Base-by-base conservation (phyloP, 257 asterid genomes). In the Ocimum tenuiflorum region DNA sequence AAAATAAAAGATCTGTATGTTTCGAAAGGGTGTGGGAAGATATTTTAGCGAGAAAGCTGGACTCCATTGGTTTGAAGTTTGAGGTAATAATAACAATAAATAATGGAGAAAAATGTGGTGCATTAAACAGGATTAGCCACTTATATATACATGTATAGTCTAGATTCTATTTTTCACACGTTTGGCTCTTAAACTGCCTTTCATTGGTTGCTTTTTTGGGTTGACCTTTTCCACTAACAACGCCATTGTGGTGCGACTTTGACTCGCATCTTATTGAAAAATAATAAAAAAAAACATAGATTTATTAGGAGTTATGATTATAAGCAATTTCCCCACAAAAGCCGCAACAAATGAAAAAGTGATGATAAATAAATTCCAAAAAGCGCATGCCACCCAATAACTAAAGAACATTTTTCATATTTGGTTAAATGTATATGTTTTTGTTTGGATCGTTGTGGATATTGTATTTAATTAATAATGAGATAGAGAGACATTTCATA, bases 181-280 rank as follows among this genome's bases (percentile, higher is more conserved):
- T 41, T 42, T 53, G 43, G 52, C 65, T 67, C 69, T 60, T n/a
- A n/a, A n/a, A n/a, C n/a, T n/a, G n/a, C 23, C n/a, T 67, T n/a
- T n/a, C 8, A 60, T 51, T 60, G 71, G 74, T 7, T 45, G 38
- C 57, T 22, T 61, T 70, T 50, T 69, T 8, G 15, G 65, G 74
- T 53, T 67, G 74, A 52, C 70, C 35, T 59, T 58, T 27, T 22
- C 71, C 71, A 65, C 67, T 61, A 19, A 36, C 38, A 35, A 60
- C 1, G 8, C 8, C 2, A 20, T 43, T 59, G 11, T 59, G 45
- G 39, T 52, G 70, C 41, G 69, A 62, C 69, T 50, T 62, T 62
- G 70, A 70, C 63, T 50, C 15, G 7, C 36, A 15, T 69, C 46
- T 45, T 35, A 24, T 19, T 17, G 19, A n/a, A n/a, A n/a, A n/a